Base-by-base conservation (phyloP, 2,329 filamentous ascomycete genomes). In the Pseudofabraea citricarpa region DNA sequence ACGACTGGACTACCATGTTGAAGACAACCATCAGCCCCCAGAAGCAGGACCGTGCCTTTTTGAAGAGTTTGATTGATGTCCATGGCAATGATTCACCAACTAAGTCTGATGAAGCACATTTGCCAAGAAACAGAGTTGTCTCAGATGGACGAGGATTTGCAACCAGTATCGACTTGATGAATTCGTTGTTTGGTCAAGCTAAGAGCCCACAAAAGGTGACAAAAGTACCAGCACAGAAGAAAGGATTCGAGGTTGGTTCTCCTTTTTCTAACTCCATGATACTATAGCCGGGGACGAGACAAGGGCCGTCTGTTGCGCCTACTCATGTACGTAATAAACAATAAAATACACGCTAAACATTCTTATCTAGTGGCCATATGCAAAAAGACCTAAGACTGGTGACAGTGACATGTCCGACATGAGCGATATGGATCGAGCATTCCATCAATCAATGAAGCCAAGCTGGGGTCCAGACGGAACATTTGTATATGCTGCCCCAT, bases 91-190 rank as follows among this genome's bases (percentile, higher is more conserved):
- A 58, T 26, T 37, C 44, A 16, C 47, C 83, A 55, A 37, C 35
- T 5, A 22, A 21, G 13, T 72, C 74, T 21, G 72, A 81, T 38
- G 72, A 73, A 36, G 50, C 52, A 72, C 51, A 66, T 65, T 47
- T 65, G 67, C 41, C 59, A 52, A 51, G 46, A 37, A 50, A 29
- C 31, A 33, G 51, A 50, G 56, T 52, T 31, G 50, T 55, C 15
- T 57, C 56, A 22, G 58, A 60, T 42, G 72, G 75, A 42, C 79
- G 79, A 51, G 83, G 85, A 1, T 91, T 95, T 64, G 78, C 82
- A 16, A 95, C 86, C 16, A 90, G 87, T 59, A 95, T 97, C 67
- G 93, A 96, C 70, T 72, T 96, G 62, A 96, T 95, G 89, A 91
- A 95, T 62, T 95, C 89, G 37, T 72, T 96, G 44, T 96, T 94